These are phyloP conservation scores for Uncinocarpus reesii DNA, from an alignment of 2,329 filamentous ascomycete genomes.

Conservation along the genomic window DNA sequence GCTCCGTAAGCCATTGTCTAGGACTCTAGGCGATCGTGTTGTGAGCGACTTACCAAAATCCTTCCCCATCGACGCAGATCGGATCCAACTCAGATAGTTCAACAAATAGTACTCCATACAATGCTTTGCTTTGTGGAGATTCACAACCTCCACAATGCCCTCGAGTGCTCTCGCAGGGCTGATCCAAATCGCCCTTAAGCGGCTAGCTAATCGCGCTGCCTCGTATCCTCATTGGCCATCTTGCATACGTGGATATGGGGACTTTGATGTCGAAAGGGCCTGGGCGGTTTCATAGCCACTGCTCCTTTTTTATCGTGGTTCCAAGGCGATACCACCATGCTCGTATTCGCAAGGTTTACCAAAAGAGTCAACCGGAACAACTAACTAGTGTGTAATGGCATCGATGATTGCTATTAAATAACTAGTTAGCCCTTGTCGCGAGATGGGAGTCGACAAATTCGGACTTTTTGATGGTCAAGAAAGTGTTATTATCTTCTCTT, in stretches of 20 bases:
- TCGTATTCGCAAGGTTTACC: conserved; percentile 6
- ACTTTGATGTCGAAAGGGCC: too few species aligned
- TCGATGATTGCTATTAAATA: not conserved
- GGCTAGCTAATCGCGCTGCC: not conserved
- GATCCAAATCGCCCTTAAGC: not conserved
- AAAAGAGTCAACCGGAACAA: not conserved
- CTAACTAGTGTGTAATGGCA: not conserved
- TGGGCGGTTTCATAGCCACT: conserved; percentile 1
- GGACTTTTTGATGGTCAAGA: too few species aligned
- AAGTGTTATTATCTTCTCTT: too few species aligned
- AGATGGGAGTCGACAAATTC: too few species aligned
- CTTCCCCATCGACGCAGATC: too few species aligned
- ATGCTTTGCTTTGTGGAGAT: not conserved
- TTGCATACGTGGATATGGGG: not conserved
- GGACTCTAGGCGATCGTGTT: not conserved
- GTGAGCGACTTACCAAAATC: too few species aligned
- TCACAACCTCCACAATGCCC: not conserved
- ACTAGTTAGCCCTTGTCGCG: too few species aligned
- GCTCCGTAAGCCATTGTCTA: too few species aligned
- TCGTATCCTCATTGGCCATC: not conserved
- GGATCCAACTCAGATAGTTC: too few species aligned
- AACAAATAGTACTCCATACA: too few species aligned
- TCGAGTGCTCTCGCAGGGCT: not conserved
- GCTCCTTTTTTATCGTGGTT: not conserved
- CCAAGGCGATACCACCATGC: not conserved